Percentiles rank a stretch among this genome's conserved stretches.
phyloP scores from a whole-genome alignment of 148 eudicot species.

The Rhododendron henanense region DNA sequence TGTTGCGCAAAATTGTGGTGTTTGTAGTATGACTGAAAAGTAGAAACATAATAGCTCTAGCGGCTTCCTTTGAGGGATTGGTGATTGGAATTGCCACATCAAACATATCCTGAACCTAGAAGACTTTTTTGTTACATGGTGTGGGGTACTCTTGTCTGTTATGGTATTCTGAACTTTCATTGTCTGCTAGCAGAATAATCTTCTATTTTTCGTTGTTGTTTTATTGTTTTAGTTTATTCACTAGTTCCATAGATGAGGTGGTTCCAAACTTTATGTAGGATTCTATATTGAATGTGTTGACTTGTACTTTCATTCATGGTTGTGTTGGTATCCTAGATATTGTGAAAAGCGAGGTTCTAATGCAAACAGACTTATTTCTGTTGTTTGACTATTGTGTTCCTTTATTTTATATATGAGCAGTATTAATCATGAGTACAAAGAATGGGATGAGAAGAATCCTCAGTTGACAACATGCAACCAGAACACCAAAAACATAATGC shows the following conservation, averaged over 20 bases:
- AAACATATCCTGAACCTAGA: not conserved
- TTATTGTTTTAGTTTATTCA: not conserved
- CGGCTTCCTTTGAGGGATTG: not conserved
- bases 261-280: not conserved
- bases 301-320: not conserved
- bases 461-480: conserved; percentile 20
- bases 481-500: conserved; percentile 18
- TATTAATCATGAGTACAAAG: conserved; percentile 43
- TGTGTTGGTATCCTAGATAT: not conserved
- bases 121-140: not conserved
- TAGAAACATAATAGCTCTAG: not conserved
- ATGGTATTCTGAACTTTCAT: not conserved
- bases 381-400: not conserved
- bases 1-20: not conserved
- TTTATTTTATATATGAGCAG: conserved; percentile 19
- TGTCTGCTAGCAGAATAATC: not conserved
- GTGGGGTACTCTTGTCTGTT: not conserved
- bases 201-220: not conserved
- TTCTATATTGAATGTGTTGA: not conserved
- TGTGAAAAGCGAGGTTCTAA: not conserved
- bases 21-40: not conserved
- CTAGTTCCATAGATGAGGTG: not conserved
- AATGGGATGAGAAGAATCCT: conserved; percentile 21
- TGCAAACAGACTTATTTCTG: conserved; percentile 11
- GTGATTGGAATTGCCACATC: not conserved